Base-by-base conservation (phyloP, 179 eudicot genomes). In the Carnegiea gigantea region DNA sequence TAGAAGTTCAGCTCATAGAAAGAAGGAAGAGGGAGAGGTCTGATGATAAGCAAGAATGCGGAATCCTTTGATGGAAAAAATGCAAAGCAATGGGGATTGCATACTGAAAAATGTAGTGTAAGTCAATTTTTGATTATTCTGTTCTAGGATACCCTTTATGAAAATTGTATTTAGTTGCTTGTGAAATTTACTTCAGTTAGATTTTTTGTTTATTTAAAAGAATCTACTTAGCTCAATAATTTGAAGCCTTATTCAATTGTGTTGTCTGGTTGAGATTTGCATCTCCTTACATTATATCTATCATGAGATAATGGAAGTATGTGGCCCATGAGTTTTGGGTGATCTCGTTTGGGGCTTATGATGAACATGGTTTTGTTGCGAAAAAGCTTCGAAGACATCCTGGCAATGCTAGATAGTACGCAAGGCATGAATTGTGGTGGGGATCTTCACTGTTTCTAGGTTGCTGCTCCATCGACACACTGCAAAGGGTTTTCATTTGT, bases 21-120 rank as follows among this genome's bases (percentile, higher is more conserved):
- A 57, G 62, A 57, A 20, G 73, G 17, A 28, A 23, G 70, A 23
- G 70, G 17, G 33, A 23, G 70, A 64, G 70, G 20, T 43, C 18
- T 26, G 23, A 23, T 46, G 24, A 14, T 14, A 57, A 76, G 83
- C 57, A 76, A 70, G 77, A 48, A 70, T 72, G 38, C 24, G 77
- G 77, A 54, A 48, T 46, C 78, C 72, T 84, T 84, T 77, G 81
- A 20, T 49, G 78, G 74, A 13, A 54, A 46, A 14, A 20, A 80
- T 70, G 80, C 64, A 76, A 83, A 28, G 46, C 57, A 81, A 64
- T 71, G 46, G 6, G 78, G 75, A 73, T 76, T 79, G 78, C 77
- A 77, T 84, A 48, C 49, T 62, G 26, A 59, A 13, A 26, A 0
- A 33, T 81, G 82, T 64, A 0, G 62, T 57, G 21, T 57, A 57